A percentile compares a stretch with the other conserved stretches of the same genome.
These are phyloP conservation scores for Trichothecium sympodiale DNA, from an alignment of 2,329 filamentous ascomycete species.

Conservation along the genomic window DNA sequence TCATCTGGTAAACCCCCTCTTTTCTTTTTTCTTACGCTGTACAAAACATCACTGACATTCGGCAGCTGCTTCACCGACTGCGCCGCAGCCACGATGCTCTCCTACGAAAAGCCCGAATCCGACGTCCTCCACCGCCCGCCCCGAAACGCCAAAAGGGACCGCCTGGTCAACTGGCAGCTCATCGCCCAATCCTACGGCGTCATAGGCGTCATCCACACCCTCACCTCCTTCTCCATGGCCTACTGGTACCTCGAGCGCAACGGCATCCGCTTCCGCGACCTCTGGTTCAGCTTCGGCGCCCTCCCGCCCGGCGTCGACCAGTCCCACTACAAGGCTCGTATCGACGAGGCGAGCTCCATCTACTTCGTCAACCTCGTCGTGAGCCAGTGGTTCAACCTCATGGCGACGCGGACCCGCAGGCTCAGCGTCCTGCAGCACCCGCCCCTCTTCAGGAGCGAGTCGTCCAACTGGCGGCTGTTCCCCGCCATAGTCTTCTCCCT, in stretches of 20 bases:
- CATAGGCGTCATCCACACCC: constrained; percentile 52
- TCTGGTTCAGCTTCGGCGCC: constrained; percentile 59
- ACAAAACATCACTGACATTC: constrained; percentile 6
- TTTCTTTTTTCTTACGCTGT: neutral
- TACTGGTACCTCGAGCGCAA: constrained; percentile 54
- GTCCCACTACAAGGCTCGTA: constrained; percentile 40
- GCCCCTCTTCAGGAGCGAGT: constrained; percentile 51
- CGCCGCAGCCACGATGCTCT: constrained; percentile 59
- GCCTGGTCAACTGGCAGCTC: constrained; percentile 62
- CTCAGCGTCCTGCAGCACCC: constrained; percentile 63
- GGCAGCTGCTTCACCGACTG: constrained; percentile 65
- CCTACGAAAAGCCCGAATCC: constrained; percentile 67
- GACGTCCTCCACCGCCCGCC: constrained; percentile 62
- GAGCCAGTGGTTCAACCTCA: constrained; percentile 71
- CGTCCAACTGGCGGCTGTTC: constrained; percentile 58
- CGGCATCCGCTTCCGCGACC: constrained; percentile 51
- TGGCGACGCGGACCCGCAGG: constrained; percentile 55
- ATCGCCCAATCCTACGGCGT: constrained; percentile 64
- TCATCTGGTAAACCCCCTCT: constrained; percentile 37
- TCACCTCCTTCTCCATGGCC: constrained; percentile 51
- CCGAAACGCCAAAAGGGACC: constrained; percentile 56
- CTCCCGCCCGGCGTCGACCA: constrained; percentile 37
- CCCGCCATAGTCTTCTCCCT: constrained; percentile 61
- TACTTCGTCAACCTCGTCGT: constrained; percentile 75
- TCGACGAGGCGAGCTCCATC: constrained; percentile 58